Conservation (phyloP, 306 rosid species). For the Rosa lucieae region DNA sequence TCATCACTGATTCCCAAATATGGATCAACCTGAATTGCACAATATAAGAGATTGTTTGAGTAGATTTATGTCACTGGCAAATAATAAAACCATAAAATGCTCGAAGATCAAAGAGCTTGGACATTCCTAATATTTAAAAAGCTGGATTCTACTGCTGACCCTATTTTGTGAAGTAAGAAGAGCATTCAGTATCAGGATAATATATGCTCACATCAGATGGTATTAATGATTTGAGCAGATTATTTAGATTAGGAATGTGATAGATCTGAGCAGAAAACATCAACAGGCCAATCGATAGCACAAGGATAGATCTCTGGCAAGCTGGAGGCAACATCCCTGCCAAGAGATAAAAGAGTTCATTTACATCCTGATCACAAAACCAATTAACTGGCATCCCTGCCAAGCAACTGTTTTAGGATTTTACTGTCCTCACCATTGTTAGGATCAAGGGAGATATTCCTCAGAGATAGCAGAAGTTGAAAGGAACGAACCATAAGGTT, state of each 20-base stretch:
- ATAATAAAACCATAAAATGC: no score
- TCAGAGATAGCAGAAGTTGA: conserved; percentile 85
- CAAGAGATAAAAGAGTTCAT: conserved; percentile 16
- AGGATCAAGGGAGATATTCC: conserved; percentile 59
- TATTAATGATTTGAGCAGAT: conserved; percentile 53
- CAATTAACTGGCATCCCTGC: background rate
- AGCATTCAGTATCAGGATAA: conserved; percentile 1
- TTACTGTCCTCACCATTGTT: conserved; percentile 55
- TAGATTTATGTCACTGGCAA: background rate
- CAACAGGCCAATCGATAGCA: conserved; percentile 77
- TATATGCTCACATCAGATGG: conserved; percentile 65
- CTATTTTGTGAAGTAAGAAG: background rate
- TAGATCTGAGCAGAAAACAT: conserved; percentile 67
- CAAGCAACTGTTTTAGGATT: background rate
- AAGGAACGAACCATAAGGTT: conserved; percentile 63
- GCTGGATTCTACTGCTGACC: background rate
- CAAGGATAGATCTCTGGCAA: conserved; percentile 68
- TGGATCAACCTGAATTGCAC: conserved; percentile 68
- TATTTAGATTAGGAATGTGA: conserved; percentile 75
- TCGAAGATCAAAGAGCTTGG: background rate
- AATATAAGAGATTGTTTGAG: background rate
- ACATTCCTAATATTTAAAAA: background rate
- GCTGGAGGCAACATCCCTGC: conserved; percentile 68
- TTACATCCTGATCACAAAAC: background rate
- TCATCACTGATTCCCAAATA: conserved; percentile 75